phyloP scores from a whole-genome alignment of 495 filamentous ascomycete species.

The Xanthoparmelia taractica region DNA sequence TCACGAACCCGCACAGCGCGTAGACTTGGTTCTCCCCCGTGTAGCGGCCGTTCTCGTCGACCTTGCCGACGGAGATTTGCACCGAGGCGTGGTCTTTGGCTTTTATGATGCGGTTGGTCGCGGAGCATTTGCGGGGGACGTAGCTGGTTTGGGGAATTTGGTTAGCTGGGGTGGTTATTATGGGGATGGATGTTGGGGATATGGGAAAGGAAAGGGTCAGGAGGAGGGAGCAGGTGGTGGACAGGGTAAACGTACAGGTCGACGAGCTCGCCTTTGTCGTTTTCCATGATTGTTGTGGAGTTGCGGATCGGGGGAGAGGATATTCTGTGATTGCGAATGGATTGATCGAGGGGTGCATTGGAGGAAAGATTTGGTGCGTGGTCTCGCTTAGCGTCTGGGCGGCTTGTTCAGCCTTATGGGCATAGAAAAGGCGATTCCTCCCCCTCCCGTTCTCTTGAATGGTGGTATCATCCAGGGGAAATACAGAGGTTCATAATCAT shows the following conservation, averaged over 20 bases:
- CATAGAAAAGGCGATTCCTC: not conserved
- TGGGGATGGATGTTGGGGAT: no score
- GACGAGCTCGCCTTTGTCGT: conserved; percentile 97
- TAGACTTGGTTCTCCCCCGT: conserved; percentile 96
- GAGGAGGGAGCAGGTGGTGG: conserved; percentile 15
- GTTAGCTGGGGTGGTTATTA: conserved; percentile 21
- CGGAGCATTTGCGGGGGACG: conserved; percentile 97
- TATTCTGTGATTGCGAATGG: not conserved
- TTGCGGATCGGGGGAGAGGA: not conserved
- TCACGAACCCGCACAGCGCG: conserved; percentile 94
- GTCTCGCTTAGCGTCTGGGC: conserved; percentile 8
- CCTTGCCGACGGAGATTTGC: conserved; percentile 82
- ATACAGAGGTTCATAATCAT: not conserved
- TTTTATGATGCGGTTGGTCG: conserved; percentile 97
- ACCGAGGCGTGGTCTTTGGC: conserved; percentile 95
- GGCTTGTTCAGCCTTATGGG: not conserved
- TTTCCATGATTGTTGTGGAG: conserved; percentile 56
- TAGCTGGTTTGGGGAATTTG: conserved; percentile 50
- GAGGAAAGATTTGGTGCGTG: not conserved
- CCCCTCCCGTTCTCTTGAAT: not conserved
- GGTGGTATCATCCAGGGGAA: not conserved
- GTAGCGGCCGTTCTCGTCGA: conserved; percentile 94
- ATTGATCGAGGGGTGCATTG: not conserved
- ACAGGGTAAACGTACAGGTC: conserved; percentile 68
- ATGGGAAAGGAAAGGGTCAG: conserved; percentile 6